Conservation (phyloP, 495 filamentous ascomycete genomes). For the Staphylotrichum tortipilum region DNA sequence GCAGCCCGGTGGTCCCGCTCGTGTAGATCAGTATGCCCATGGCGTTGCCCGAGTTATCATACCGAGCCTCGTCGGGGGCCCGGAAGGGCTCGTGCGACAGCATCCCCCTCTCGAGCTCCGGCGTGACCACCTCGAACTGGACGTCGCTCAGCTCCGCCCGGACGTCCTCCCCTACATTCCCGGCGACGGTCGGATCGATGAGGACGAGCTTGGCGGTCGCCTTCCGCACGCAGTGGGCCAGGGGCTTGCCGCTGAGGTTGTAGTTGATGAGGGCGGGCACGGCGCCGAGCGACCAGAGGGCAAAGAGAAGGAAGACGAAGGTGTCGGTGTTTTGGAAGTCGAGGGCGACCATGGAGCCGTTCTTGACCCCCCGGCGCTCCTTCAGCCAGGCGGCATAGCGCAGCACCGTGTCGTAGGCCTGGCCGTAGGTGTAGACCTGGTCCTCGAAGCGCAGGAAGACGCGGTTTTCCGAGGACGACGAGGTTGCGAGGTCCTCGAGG, state of each 20-base stretch:
- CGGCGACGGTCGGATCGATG: slow-evolving; percentile 60
- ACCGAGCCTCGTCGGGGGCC: slow-evolving; percentile 52
- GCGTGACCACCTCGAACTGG: slow-evolving; percentile 53
- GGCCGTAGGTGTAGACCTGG: slow-evolving; percentile 67
- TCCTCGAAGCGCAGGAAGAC: slow-evolving; percentile 69
- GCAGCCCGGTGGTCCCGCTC: slow-evolving; percentile 49
- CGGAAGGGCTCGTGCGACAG: slow-evolving; percentile 49
- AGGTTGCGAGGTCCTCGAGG: slow-evolving; percentile 60
- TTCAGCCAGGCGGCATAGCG: slow-evolving; percentile 81
- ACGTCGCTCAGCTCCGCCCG: slow-evolving; percentile 36
- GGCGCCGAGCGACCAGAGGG: slow-evolving; percentile 81
- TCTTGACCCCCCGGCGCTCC: slow-evolving; percentile 56
- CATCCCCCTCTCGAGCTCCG: slow-evolving; percentile 55
- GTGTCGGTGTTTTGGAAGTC: slow-evolving; percentile 79
- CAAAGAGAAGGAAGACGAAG: slow-evolving; percentile 77
- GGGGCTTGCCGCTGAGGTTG: slow-evolving; percentile 66
- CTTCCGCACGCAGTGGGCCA: slow-evolving; percentile 69
- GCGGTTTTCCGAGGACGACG: slow-evolving; percentile 45
- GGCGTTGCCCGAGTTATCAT: slow-evolving; percentile 41
- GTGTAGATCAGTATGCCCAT: slow-evolving; percentile 78
- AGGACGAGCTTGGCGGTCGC: slow-evolving; percentile 63
- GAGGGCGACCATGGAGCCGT: slow-evolving; percentile 77
- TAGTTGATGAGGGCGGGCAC: slow-evolving; percentile 93
- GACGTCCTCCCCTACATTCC: slow-evolving; percentile 40
- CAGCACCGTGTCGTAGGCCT: slow-evolving; percentile 65